These are phyloP conservation scores for Suhomyces tanzawaensis DNA, from an alignment of 805 yeast species.

Conservation along the genomic window DNA sequence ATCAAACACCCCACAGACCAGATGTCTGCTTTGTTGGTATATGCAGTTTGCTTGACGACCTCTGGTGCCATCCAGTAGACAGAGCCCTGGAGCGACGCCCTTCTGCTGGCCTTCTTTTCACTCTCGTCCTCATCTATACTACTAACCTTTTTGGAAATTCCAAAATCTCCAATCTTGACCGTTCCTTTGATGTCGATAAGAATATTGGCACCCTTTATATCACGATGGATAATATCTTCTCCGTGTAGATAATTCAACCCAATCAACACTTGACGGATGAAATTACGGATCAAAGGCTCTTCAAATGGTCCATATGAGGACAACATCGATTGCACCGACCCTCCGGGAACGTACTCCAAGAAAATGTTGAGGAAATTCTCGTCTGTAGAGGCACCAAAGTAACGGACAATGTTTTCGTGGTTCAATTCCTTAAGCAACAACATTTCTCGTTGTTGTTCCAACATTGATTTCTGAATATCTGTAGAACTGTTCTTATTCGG, in stretches of 20 bases:
- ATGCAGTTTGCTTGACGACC: constrained; percentile 89
- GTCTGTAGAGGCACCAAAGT: constrained; percentile 83
- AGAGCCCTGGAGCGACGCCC: constrained; percentile 91
- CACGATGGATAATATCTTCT: constrained; percentile 77
- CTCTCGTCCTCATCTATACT: constrained; percentile 23
- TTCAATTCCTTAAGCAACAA: constrained; percentile 69
- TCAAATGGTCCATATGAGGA: constrained; percentile 76
- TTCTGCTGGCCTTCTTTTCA: constrained; percentile 33
- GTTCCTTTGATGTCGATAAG: constrained; percentile 76
- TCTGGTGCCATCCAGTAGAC: constrained; percentile 99
- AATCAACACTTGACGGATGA: constrained; percentile 69
- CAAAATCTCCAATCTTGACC: constrained; percentile 84
- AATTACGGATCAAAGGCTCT: constrained; percentile 69
- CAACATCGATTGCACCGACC: constrained; percentile 60
- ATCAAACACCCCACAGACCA: constrained; percentile 97
- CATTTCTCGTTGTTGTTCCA: constrained; percentile 85
- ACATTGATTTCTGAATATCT: constrained; percentile 47
- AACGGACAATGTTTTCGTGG: constrained; percentile 91
- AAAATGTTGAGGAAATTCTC: constrained; percentile 74
- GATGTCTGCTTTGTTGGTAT: constrained; percentile 90
- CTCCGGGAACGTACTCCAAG: constrained; percentile 43
- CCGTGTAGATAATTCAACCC: constrained; percentile 76
- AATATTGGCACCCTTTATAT: constrained; percentile 86
- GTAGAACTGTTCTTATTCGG: constrained; percentile 42
- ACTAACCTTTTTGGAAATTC: constrained; percentile 56